These are phyloP conservation scores for Gymnopilus junonius DNA, from an alignment of 768 basidiomycete species.

Conservation along the genomic window DNA sequence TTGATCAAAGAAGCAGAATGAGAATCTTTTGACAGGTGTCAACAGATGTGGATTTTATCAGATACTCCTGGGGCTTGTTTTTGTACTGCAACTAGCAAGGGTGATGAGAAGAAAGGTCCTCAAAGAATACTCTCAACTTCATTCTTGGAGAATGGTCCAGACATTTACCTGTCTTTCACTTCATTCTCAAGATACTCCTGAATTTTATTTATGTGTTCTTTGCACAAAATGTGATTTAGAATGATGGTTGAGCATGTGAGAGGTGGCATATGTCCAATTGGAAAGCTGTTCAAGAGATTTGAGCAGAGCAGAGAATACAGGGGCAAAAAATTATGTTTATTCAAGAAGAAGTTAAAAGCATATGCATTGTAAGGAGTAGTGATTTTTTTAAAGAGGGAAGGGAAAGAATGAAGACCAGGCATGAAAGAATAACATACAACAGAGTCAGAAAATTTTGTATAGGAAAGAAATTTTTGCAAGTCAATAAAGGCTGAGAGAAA, in stretches of 20 bases:
- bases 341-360: not conserved
- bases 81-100: conserved; percentile 29
- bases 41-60: conserved; percentile 30
- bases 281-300: conserved; percentile 2
- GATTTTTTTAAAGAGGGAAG: not conserved
- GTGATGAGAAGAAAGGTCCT: conserved; percentile 34
- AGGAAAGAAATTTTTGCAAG: too few relatives aligned
- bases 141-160: conserved; percentile 27
- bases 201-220: not conserved
- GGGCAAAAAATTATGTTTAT: not conserved
- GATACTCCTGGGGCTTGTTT: conserved; percentile 27
- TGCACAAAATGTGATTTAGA: not conserved
- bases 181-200: not conserved
- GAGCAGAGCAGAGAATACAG: not conserved
- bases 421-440: not conserved
- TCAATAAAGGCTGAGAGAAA: too few relatives aligned
- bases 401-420: not conserved
- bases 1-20: conserved; percentile 25
- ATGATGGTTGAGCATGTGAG: not conserved
- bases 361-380: not conserved
- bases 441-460: not conserved
- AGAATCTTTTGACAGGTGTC: conserved; percentile 29
- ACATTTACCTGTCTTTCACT: conserved; percentile 21
- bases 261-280: not conserved
- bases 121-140: conserved; percentile 23